Evolutionary conservation across 2,329 filamentous ascomycete species (phyloP).

Genomic region (Fusarium aywerte): DNA sequence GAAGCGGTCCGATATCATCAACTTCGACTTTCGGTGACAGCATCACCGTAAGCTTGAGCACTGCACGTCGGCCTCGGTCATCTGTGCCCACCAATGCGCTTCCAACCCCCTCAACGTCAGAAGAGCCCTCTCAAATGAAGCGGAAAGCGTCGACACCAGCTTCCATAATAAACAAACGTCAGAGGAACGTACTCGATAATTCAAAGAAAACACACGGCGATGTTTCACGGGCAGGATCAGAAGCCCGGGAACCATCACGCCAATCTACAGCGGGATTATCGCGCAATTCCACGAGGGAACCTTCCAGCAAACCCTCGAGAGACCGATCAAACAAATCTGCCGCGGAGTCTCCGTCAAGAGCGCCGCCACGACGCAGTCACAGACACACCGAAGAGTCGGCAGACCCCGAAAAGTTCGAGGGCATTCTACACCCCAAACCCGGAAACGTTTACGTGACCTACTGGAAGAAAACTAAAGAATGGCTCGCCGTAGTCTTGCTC

Average conservation of each 20-base stretch:
- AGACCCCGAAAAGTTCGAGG: not conserved
- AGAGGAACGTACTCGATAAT: not conserved
- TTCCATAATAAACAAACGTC: not conserved
- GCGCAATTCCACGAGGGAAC: not conserved
- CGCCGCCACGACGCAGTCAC: not conserved
- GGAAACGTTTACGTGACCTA: constrained; percentile 14
- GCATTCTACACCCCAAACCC: not conserved
- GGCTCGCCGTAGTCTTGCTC: constrained; percentile 14
- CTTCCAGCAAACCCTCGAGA: not conserved
- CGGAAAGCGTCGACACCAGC: not conserved
- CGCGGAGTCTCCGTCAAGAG: not conserved
- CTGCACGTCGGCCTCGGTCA: not conserved
- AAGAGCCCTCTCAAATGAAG: not conserved
- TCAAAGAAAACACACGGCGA: not conserved
- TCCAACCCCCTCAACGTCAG: not conserved
- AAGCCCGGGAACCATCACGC: not conserved
- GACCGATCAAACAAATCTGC: no score
- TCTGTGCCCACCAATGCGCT: not conserved
- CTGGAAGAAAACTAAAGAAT: constrained; percentile 14
- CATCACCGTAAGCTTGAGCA: not conserved
- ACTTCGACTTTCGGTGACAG: not conserved
- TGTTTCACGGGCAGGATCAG: no score
- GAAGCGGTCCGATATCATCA: not conserved
- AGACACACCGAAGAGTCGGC: not conserved
- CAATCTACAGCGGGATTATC: not conserved